Percentiles rank a stretch among this genome's conserved stretches.
Evolutionary conservation across 1,284 basidiomycete genomes (phyloP).

Genomic region (Puccinia novopanici): DNA sequence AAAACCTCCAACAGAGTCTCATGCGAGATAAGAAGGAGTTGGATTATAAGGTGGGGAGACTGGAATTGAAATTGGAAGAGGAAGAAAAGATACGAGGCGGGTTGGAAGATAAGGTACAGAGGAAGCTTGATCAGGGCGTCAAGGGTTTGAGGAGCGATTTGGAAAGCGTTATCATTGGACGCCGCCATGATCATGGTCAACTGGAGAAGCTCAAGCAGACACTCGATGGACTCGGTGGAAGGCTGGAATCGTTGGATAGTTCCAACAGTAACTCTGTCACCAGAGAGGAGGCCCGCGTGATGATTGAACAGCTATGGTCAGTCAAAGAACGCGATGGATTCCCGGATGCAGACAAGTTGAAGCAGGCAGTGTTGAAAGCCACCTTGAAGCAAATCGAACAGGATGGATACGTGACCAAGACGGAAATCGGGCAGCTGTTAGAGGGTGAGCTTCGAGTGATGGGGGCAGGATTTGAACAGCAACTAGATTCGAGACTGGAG

Average conservation of each 20-base stretch:
- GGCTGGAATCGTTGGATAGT: background rate
- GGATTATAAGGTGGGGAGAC: conserved; percentile 32
- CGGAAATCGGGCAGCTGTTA: conserved; percentile 18
- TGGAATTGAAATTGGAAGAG: conserved; percentile 34
- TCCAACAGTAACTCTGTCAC: conserved; percentile 6
- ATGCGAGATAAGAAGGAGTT: conserved; percentile 13
- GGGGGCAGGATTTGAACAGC: conserved; percentile 18
- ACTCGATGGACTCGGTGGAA: conserved; percentile 12
- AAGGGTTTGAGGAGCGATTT: conserved; percentile 18
- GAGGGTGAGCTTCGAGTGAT: conserved; percentile 20
- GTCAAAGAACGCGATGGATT: background rate
- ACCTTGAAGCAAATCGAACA: conserved; percentile 5
- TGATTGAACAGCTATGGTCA: conserved; percentile 29
- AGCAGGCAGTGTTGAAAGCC: conserved; percentile 16
- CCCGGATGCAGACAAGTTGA: background rate
- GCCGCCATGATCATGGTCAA: conserved; percentile 28
- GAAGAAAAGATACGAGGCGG: conserved; percentile 7
- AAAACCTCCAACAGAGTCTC: conserved; percentile 15
- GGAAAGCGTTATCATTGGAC: conserved; percentile 21
- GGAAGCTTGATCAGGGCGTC: conserved; percentile 4
- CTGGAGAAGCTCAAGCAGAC: conserved; percentile 15
- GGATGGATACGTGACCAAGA: conserved; percentile 27
- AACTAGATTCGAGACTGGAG: conserved; percentile 28
- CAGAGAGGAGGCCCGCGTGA: conserved; percentile 22
- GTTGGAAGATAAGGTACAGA: conserved; percentile 21